phyloP scores from a whole-genome alignment of 2,329 filamentous ascomycete genomes.

The Colletotrichum sp. region DNA sequence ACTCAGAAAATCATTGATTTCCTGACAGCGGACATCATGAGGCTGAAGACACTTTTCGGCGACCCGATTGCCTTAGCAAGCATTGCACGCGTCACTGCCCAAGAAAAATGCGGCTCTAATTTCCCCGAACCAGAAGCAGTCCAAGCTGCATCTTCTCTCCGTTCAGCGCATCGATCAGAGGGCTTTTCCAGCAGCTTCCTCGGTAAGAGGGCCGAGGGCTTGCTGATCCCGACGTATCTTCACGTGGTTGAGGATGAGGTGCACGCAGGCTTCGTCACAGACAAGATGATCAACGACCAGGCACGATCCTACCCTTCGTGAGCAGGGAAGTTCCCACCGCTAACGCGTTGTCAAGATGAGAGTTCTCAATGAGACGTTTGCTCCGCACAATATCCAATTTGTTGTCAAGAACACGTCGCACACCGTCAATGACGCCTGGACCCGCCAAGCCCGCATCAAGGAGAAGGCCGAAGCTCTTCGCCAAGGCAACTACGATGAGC shows the following conservation, averaged over 20 bases:
- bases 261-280: background rate
- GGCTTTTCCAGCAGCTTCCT: background rate
- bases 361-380: conserved; percentile 14
- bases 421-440: conserved; percentile 16
- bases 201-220: background rate
- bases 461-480: conserved; percentile 25
- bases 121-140: background rate
- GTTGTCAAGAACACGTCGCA: background rate
- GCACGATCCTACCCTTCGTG: background rate
- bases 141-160: background rate
- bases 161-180: background rate
- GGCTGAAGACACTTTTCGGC: background rate
- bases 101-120: background rate
- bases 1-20: too few relatives aligned
- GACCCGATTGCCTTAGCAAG: background rate
- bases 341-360: background rate
- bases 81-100: background rate
- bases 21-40: background rate
- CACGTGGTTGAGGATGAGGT: conserved; percentile 8
- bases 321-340: too few relatives aligned
- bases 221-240: conserved; percentile 10
- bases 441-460: background rate
- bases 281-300: conserved; percentile 8
- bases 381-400: conserved; percentile 13
- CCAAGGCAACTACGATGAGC: conserved; percentile 38